A percentile compares a stretch with the other conserved stretches of the same genome.
phyloP scores from a whole-genome alignment of 1,139 yeast species.

The Arxiozyma heterogenica region DNA sequence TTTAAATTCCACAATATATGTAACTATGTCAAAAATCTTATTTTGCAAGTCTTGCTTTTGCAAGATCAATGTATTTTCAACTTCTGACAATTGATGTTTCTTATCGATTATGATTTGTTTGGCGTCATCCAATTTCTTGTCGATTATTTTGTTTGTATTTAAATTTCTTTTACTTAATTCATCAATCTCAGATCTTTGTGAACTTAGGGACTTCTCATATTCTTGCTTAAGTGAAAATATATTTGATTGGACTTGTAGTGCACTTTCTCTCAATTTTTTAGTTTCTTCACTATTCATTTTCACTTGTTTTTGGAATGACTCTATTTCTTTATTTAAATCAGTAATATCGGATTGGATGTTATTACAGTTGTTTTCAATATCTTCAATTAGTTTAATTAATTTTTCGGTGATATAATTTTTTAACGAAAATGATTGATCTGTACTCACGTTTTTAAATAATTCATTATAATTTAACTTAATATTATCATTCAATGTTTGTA shows the following conservation, averaged over 20 bases:
- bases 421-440: conserved; percentile 1
- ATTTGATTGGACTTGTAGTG: conserved; percentile 44
- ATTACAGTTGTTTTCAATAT: conserved; percentile 25
- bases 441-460: background rate
- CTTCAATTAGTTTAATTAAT: conserved; percentile 41
- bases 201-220: conserved; percentile 42
- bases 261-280: conserved; percentile 52
- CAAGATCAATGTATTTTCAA: conserved; percentile 40
- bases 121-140: conserved; percentile 46
- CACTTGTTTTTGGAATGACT: conserved; percentile 41
- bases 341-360: conserved; percentile 49
- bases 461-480: background rate
- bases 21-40: conserved; percentile 49
- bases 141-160: conserved; percentile 22
- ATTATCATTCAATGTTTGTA: conserved; percentile 30
- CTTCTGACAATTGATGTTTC: conserved; percentile 42
- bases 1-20: conserved; percentile 54
- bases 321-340: conserved; percentile 51
- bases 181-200: conserved; percentile 28
- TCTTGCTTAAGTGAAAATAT: conserved; percentile 53
- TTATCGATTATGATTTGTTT: conserved; percentile 47
- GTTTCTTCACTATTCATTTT: conserved; percentile 48
- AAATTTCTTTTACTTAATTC: conserved; percentile 1
- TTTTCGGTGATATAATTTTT: conserved; percentile 17
- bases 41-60: conserved; percentile 44